Evolutionary conservation across 805 yeast species (phyloP), one percentile per base, ranked within the genome.

Genomic region (Myxozyma melibiosi): DNA sequence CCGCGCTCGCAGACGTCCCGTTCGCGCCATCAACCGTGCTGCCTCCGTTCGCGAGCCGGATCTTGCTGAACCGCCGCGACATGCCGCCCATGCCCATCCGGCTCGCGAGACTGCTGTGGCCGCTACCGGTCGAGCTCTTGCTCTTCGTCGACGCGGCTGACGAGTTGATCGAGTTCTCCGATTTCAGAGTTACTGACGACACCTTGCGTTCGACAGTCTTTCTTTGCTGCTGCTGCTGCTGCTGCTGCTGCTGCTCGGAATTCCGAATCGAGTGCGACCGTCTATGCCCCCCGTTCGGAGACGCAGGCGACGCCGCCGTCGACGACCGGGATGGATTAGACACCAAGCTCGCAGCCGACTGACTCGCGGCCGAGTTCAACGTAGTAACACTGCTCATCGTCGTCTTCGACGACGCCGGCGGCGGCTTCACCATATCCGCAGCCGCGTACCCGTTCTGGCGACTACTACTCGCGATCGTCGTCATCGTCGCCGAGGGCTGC

Each of bases 321-420:
- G 65, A 40, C n/a, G 51, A 55, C 20, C 64, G 63, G 58, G 52
- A 65, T 37, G 55, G n/a, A n/a, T n/a, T 72, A n/a, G 58, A 74
- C 16, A 75, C 80, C 4, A 65, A 90, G 8, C 65, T 92, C 30
- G 88, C 97, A 0, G 92, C 91, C 71, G 99, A 94, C 40, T 45
- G 40, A 11, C 34, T 45, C 22, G 50, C 40, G 6, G 31, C 13
- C 14, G 50, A n/a, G n/a, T n/a, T n/a, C n/a, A n/a, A n/a, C n/a
- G n/a, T n/a, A n/a, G n/a, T n/a, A n/a, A n/a, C 24, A 9, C 33
- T 18, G 8, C 34, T 24, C 7, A 43, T 2, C 11, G 16, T n/a
- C 9, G 25, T 18, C 35, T 25, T 30, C 24, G 37, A 24, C 24
- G 47, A 3, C 14, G 34, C 24, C 22, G 14, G 28, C 3, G 47